phyloP scores from a whole-genome alignment of 1,284 basidiomycete species.

The Trichosporon faecale region DNA sequence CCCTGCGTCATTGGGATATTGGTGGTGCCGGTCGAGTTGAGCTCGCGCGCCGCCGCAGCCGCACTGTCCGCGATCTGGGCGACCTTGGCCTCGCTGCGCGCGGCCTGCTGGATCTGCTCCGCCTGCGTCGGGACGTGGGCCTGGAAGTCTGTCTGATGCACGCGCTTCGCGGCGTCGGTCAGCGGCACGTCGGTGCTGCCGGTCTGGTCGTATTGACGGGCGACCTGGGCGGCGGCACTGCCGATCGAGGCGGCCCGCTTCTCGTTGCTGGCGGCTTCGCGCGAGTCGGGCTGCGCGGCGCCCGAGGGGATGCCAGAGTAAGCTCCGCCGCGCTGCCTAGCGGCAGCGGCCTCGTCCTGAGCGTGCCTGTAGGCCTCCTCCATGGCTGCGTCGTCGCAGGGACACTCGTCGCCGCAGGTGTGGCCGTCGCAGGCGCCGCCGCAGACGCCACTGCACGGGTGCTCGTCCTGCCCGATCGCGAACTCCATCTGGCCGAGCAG shows the following conservation, averaged over 20 bases:
- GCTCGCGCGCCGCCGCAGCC: neutral
- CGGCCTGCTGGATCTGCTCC: slow-evolving; percentile 1
- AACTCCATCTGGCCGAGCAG: slow-evolving; percentile 31
- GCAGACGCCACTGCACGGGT: neutral
- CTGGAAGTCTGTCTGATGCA: neutral
- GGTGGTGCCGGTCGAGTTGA: neutral
- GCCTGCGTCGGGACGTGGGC: neutral
- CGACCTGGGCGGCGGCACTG: neutral
- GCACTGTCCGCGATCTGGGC: neutral
- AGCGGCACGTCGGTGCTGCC: slow-evolving; percentile 4
- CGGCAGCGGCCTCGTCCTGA: neutral
- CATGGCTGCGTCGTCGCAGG: neutral
- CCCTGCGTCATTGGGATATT: neutral
- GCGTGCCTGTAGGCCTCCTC: slow-evolving; percentile 10
- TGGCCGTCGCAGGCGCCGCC: slow-evolving; percentile 1
- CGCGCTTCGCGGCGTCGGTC: slow-evolving; percentile 1
- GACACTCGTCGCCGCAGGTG: slow-evolving; percentile 13
- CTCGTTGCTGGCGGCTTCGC: slow-evolving; percentile 4
- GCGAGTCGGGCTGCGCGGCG: too few species aligned
- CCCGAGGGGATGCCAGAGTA: too few species aligned
- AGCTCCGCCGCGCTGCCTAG: neutral
- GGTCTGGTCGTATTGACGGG: neutral
- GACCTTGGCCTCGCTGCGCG: neutral
- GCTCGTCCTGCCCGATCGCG: slow-evolving; percentile 12
- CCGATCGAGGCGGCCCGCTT: neutral